phyloP scores from a whole-genome alignment of 768 basidiomycete species.

The Podaxis mareebaensis region DNA sequence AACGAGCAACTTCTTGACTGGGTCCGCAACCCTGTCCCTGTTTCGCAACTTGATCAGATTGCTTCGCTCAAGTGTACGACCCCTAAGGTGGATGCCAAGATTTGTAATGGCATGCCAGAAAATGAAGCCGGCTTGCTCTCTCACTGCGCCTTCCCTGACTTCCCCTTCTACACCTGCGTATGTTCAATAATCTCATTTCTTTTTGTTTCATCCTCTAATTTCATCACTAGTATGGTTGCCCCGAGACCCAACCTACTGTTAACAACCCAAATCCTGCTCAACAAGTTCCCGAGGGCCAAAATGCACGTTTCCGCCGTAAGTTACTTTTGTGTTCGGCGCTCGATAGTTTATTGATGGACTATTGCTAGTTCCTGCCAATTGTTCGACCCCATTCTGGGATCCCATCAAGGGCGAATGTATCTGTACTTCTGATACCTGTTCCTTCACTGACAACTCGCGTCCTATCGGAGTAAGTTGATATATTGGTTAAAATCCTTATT shows the following conservation, averaged over 20 bases:
- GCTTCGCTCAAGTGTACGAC: conserved; percentile 61
- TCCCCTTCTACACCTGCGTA: conserved; percentile 80
- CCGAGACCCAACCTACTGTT: conserved; percentile 50
- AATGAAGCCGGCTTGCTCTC: conserved; percentile 64
- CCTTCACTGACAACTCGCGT: conserved; percentile 62
- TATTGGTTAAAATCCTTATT: neutral
- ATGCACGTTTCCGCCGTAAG: conserved; percentile 57
- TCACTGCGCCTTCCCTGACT: conserved; percentile 68
- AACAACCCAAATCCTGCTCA: conserved; percentile 70
- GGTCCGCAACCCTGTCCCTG: conserved; percentile 68
- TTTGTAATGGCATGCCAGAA: conserved; percentile 76
- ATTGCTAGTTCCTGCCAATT: conserved; percentile 60
- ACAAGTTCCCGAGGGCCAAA: conserved; percentile 41
- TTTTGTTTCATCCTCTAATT: neutral
- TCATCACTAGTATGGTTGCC: conserved; percentile 68
- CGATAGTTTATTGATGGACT: neutral
- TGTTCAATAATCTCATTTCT: conserved; percentile 26
- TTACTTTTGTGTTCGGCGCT: conserved; percentile 13
- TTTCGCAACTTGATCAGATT: conserved; percentile 55
- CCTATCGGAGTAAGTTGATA: conserved; percentile 19
- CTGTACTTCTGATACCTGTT: conserved; percentile 56
- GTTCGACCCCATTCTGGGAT: conserved; percentile 82
- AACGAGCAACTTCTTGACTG: conserved; percentile 72
- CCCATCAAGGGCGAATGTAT: conserved; percentile 66
- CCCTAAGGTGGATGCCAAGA: conserved; percentile 60